phyloP scores from a whole-genome alignment of 352 stramenopile species.

The Peronospora belbahrii region DNA sequence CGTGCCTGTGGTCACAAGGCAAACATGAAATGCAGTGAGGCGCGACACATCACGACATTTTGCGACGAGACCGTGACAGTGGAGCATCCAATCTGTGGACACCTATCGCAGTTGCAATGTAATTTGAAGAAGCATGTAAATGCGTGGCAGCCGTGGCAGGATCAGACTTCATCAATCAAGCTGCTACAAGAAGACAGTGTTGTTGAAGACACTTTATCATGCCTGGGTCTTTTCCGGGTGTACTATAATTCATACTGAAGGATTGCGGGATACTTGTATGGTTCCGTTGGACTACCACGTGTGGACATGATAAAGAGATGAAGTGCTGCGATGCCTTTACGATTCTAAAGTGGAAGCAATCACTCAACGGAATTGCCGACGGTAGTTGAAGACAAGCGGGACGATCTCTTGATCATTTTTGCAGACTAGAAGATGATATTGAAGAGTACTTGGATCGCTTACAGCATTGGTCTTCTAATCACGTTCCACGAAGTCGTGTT shows the following conservation, averaged over 20 bases:
- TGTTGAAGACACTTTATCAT: slow-evolving; percentile 30
- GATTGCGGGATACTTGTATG: slow-evolving; percentile 31
- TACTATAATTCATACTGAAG: slow-evolving; percentile 24
- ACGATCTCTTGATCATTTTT: slow-evolving; percentile 84
- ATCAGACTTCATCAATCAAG: slow-evolving; percentile 7
- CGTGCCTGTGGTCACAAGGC: slow-evolving; percentile 38
- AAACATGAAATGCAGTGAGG: slow-evolving; percentile 41
- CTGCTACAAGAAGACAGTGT: slow-evolving; percentile 31
- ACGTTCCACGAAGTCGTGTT: too few relatives aligned
- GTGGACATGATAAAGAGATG: slow-evolving; percentile 48
- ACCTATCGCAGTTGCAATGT: slow-evolving; percentile 37
- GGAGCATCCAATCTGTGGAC: slow-evolving; percentile 35
- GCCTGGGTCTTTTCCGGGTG: slow-evolving; percentile 20
- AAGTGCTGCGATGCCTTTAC: slow-evolving; percentile 72
- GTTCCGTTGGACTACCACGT: slow-evolving; percentile 31
- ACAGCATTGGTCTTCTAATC: slow-evolving; percentile 74
- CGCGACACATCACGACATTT: slow-evolving; percentile 18
- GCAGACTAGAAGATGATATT: slow-evolving; percentile 91
- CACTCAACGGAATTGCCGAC: slow-evolving; percentile 84
- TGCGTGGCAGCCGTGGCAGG: slow-evolving; percentile 47
- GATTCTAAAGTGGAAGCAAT: slow-evolving; percentile 81
- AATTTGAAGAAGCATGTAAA: slow-evolving; percentile 18
- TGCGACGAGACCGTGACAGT: slow-evolving; percentile 29
- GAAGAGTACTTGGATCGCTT: slow-evolving; percentile 88
- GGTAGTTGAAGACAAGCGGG: slow-evolving; percentile 77